Evolutionary conservation across 2,329 filamentous ascomycete species (phyloP).

Genomic region (Pseudogymnoascus sp.): DNA sequence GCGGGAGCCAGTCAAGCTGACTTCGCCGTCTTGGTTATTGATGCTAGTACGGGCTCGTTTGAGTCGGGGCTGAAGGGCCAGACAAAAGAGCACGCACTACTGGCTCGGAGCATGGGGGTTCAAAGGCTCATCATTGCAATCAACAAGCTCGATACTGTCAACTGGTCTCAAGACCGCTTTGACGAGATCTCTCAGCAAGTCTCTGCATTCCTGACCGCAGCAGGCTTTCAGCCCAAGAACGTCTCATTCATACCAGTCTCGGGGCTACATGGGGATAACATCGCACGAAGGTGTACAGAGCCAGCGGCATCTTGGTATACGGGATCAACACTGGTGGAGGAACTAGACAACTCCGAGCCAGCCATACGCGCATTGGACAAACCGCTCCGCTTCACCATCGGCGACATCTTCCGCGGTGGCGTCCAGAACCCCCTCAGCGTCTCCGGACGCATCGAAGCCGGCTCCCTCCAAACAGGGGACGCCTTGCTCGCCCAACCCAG

Average conservation of each 20-base stretch:
- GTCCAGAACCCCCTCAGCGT: constrained; percentile 76
- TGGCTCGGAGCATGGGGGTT: constrained; percentile 85
- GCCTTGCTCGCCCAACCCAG: constrained; percentile 72
- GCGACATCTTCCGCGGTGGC: constrained; percentile 76
- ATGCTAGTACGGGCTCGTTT: constrained; percentile 83
- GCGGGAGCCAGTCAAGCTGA: constrained; percentile 93
- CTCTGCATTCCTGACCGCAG: constrained; percentile 70
- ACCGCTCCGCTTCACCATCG: constrained; percentile 78
- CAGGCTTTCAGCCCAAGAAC: constrained; percentile 75
- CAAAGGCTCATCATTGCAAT: constrained; percentile 82
- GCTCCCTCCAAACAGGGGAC: constrained; percentile 79
- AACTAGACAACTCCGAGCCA: constrained; percentile 76
- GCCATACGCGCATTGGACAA: constrained; percentile 63
- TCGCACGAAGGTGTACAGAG: constrained; percentile 53
- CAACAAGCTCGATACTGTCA: constrained; percentile 87
- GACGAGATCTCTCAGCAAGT: constrained; percentile 80
- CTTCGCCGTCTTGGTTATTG: constrained; percentile 89
- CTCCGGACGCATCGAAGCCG: constrained; percentile 77
- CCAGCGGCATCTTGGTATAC: constrained; percentile 67
- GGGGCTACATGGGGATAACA: constrained; percentile 81
- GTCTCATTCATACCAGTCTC: constrained; percentile 85
- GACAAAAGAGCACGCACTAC: constrained; percentile 84
- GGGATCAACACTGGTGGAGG: constrained; percentile 71
- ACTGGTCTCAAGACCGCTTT: constrained; percentile 77
- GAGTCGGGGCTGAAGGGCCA: constrained; percentile 91